These are phyloP conservation scores for Calcarisporium arbuscula DNA, from an alignment of 2,329 filamentous ascomycete genomes.

Conservation along the genomic window DNA sequence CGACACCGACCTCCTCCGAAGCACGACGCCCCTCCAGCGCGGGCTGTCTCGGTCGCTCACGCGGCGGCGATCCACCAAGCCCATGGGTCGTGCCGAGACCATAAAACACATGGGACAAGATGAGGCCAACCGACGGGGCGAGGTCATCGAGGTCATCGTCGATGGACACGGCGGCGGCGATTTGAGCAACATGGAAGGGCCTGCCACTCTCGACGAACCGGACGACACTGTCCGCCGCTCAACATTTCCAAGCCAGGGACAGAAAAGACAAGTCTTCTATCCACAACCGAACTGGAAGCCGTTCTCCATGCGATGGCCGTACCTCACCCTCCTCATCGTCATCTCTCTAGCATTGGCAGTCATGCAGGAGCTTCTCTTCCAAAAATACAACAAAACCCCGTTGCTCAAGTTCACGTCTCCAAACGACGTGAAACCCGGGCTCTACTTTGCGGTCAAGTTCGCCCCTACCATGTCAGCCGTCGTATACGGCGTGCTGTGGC, in stretches of 20 bases:
- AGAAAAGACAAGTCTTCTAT: constrained; percentile 46
- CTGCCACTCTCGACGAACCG: constrained; percentile 20
- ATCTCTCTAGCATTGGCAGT: constrained; percentile 47
- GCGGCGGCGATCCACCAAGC: constrained; percentile 18
- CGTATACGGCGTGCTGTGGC: constrained; percentile 58
- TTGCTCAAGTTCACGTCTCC: constrained; percentile 45
- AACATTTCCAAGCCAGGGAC: constrained; percentile 29
- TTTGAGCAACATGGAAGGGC: constrained; percentile 44
- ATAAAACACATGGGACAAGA: constrained; percentile 47
- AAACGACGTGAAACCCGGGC: constrained; percentile 39
- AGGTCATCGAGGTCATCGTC: constrained; percentile 54
- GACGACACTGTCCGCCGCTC: constrained; percentile 30
- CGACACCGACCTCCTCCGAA: constrained; percentile 43
- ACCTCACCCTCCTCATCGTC: constrained; percentile 46
- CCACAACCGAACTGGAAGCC: constrained; percentile 63
- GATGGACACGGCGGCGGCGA: constrained; percentile 37
- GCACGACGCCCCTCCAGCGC: constrained; percentile 24
- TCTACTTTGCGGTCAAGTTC: constrained; percentile 60
- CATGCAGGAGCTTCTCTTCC: constrained; percentile 50
- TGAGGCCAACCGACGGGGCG: constrained; percentile 53
- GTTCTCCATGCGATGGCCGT: constrained; percentile 57
- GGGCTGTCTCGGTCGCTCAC: constrained; percentile 37
- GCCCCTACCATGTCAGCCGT: constrained; percentile 56
- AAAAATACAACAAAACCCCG: constrained; percentile 34
- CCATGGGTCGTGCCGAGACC: constrained; percentile 28